Base-by-base conservation (phyloP, 805 yeast species). In the Monosporozyma aerobia region DNA sequence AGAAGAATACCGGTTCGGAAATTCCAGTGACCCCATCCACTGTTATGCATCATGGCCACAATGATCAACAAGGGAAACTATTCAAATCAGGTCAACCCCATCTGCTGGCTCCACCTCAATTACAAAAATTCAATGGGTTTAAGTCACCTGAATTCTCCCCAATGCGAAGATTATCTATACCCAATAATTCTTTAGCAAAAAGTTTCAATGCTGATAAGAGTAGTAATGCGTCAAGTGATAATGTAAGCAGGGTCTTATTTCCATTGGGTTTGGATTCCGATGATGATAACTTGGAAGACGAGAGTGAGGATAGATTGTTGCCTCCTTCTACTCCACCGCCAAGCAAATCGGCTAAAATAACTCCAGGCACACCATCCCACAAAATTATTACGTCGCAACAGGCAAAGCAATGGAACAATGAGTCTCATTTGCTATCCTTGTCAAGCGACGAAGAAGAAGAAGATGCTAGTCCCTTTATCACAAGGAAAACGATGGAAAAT, bases 291-390 rank as follows among this genome's bases (percentile, higher is more conserved):
- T 35, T 25, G 5, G 53, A 53, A 23, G 56, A 54, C 13, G 50
- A 54, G 13, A 46, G 52, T 35, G 50, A 56, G 14, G 43, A 39
- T 19, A 39, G 10, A 50, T 57, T 30, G 39, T 22, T 37, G 25
- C 32, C 51, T 22, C 40, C 48, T 22, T 33, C 50, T 27, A 37
- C 44, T 39, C 27, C 14, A 54, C 30, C 47, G 27, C 33, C 33
- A 44, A 44, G 47, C 27, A 46, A 44, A 30, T n/a, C n/a, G 2
- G 49, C 47, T 23, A 51, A 53, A 45, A 45, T 55, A 19, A 56
- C 48, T 9, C 68, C 69, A 1, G 65, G 65, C 2, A 73, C 77
- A 0, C 77, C 77, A 10, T 60, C 65, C 44, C 65, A 65, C 41
- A 66, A 65, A 44, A 47, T 72, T 3, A 67, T 71, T 9, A 63